phyloP scores from a whole-genome alignment of 2,329 filamentous ascomycete genomes.

The Aspergillus calidoustus region DNA sequence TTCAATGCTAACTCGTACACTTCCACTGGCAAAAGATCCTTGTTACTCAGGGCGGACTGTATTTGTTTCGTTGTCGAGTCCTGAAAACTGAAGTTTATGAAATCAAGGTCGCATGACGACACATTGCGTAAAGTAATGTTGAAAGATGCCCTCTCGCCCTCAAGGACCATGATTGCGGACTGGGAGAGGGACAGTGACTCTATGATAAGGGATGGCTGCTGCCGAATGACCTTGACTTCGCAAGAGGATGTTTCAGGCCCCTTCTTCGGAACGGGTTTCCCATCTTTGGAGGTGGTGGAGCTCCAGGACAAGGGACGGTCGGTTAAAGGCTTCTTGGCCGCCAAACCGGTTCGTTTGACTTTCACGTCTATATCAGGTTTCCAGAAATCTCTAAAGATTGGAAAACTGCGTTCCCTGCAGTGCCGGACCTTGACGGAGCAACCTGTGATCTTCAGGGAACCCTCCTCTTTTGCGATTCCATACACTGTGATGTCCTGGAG shows the following conservation, averaged over 20 bases:
- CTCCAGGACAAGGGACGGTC: slow-evolving; percentile 53
- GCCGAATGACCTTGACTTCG: slow-evolving; percentile 73
- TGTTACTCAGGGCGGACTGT: slow-evolving; percentile 73
- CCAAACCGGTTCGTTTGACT: slow-evolving; percentile 74
- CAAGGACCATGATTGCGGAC: slow-evolving; percentile 86
- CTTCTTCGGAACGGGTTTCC: slow-evolving; percentile 38
- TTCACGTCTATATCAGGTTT: slow-evolving; percentile 70
- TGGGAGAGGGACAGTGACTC: slow-evolving; percentile 79
- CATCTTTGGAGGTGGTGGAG: slow-evolving; percentile 45
- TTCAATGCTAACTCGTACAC: slow-evolving; percentile 86
- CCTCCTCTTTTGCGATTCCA: slow-evolving; percentile 69
- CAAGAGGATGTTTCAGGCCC: slow-evolving; percentile 43
- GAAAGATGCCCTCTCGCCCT: slow-evolving; percentile 82
- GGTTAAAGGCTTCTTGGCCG: slow-evolving; percentile 57
- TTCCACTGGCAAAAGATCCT: slow-evolving; percentile 77
- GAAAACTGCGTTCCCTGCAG: slow-evolving; percentile 81
- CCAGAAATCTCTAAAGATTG: slow-evolving; percentile 80
- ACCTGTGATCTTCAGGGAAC: slow-evolving; percentile 74
- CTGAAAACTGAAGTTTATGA: slow-evolving; percentile 85
- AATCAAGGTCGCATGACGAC: slow-evolving; percentile 76
- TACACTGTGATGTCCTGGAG: slow-evolving; percentile 76
- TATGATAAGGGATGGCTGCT: slow-evolving; percentile 77
- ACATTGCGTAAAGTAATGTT: slow-evolving; percentile 79
- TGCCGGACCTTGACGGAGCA: slow-evolving; percentile 79
- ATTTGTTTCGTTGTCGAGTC: slow-evolving; percentile 83